Evolutionary conservation across 169 alveolate genomes (phyloP), one percentile per base, ranked within the genome.

Genomic region (Miamiensis avidus): DNA sequence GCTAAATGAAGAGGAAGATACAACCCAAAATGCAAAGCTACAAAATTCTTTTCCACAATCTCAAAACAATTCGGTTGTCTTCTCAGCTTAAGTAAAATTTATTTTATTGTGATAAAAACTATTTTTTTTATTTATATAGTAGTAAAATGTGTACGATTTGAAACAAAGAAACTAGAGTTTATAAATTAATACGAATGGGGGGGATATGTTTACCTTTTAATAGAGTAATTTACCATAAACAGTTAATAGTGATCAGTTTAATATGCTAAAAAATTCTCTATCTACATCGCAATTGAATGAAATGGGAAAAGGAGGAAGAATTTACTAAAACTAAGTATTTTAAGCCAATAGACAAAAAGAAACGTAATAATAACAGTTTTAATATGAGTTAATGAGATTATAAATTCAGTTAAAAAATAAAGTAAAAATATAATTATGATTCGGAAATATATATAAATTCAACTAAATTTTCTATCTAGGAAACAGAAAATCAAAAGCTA

Each of bases 281-380:
- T 49, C 69, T n/a, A 49, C 4, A 49, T 49, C 69, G 20, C 4
- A 49, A 4, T 4, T 4, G 69, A 11, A 11, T 49, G 69, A 49
- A 49, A 11, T 20, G 26, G 4, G 20, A 49, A 49, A 49, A 49
- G 69, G 20, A 49, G 69, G 69, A 49, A 49, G 69, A 49, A 49
- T 11, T 4, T 49, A 49, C 20, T 49, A 49, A 34, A 29, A 34
- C 33, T 32, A 33, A 77, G 28, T 77, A 16, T 27, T 29, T 77
- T 26, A 77, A 69, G 76, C 84, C 20, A 79, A 79, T 65, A 79
- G 64, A 79, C 64, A 65, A 79, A 79, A 79, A 79, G 84, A 79
- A 29, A 29, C 65, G 33, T 31, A 49, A 65, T 64, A 31, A 79
- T 28, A 79, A 30, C 34, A 79, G 31, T 79, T 49, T 29, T 49